phyloP scores from a whole-genome alignment of 805 yeast species.

The Wilhelminamyces savonicus region DNA sequence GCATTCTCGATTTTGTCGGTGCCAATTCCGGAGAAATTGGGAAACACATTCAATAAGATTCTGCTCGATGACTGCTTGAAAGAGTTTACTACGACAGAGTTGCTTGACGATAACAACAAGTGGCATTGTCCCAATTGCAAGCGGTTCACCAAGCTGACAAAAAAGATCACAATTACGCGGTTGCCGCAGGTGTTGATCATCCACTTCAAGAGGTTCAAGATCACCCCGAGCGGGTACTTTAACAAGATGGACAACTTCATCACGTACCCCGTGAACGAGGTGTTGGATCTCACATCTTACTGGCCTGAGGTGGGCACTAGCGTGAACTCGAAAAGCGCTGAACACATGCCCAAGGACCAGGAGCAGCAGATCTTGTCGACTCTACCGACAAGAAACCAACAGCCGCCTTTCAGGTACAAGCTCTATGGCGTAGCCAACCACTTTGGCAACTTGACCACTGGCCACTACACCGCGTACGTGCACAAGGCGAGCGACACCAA shows the following conservation, averaged over 20 bases:
- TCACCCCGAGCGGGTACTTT: constrained; percentile 37
- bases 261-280: constrained; percentile 52
- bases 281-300: constrained; percentile 58
- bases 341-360: constrained; percentile 26
- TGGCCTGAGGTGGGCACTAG: constrained; percentile 54
- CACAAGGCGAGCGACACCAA: constrained; percentile 45
- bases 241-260: constrained; percentile 62
- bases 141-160: constrained; percentile 54
- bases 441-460: constrained; percentile 74
- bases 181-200: constrained; percentile 75
- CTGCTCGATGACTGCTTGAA: constrained; percentile 62
- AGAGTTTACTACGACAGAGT: constrained; percentile 70
- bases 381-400: constrained; percentile 64
- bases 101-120: constrained; percentile 68
- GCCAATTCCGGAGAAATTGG: constrained; percentile 58
- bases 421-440: constrained; percentile 82
- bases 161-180: constrained; percentile 66
- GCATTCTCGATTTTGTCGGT: constrained; percentile 74
- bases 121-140: constrained; percentile 84
- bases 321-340: constrained; percentile 6
- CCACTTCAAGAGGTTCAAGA: constrained; percentile 76
- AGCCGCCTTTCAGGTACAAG: constrained; percentile 72
- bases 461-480: constrained; percentile 84
- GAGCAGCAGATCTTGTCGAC: constrained; percentile 42
- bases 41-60: constrained; percentile 16